Percentiles rank a stretch among this genome's conserved stretches.
Evolutionary conservation across 805 yeast genomes (phyloP).

Genomic region (Wickerhamomyces alni): DNA sequence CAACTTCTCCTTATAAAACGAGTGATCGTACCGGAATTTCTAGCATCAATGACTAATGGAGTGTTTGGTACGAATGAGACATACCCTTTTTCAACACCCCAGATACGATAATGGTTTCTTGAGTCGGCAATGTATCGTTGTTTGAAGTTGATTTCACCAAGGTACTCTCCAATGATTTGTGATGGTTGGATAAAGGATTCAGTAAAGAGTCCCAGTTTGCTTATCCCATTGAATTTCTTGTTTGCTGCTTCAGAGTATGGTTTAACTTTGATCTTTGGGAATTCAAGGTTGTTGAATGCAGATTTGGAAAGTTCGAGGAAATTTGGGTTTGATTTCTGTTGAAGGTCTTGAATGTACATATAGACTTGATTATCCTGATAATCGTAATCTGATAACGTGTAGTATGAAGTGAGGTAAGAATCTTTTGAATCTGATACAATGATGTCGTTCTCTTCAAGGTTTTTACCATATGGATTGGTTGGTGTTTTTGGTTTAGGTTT

Average conservation of each 20-base stretch:
- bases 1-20: slow-evolving; percentile 75
- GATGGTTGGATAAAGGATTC: slow-evolving; percentile 34
- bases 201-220: slow-evolving; percentile 58
- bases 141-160: slow-evolving; percentile 70
- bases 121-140: slow-evolving; percentile 57
- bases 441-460: slow-evolving; percentile 30
- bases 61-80: slow-evolving; percentile 51
- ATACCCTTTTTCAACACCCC: slow-evolving; percentile 64
- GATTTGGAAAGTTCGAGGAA: slow-evolving; percentile 17
- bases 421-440: slow-evolving; percentile 30
- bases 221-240: slow-evolving; percentile 54
- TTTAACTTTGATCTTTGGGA: slow-evolving; percentile 40
- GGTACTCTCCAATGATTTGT: slow-evolving; percentile 50
- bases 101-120: slow-evolving; percentile 67
- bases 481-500: slow-evolving; percentile 19
- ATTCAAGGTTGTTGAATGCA: slow-evolving; percentile 20
- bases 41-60: slow-evolving; percentile 70
- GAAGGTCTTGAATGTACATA: slow-evolving; percentile 38
- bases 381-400: slow-evolving; percentile 29
- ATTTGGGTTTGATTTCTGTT: slow-evolving; percentile 10
- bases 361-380: slow-evolving; percentile 37
- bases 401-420: slow-evolving; percentile 26
- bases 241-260: slow-evolving; percentile 52
- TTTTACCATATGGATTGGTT: slow-evolving; percentile 21
- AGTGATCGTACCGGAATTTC: slow-evolving; percentile 70